Evolutionary conservation across 2,329 filamentous ascomycete genomes (phyloP).

Genomic region (Corniculantispora saksenae): DNA sequence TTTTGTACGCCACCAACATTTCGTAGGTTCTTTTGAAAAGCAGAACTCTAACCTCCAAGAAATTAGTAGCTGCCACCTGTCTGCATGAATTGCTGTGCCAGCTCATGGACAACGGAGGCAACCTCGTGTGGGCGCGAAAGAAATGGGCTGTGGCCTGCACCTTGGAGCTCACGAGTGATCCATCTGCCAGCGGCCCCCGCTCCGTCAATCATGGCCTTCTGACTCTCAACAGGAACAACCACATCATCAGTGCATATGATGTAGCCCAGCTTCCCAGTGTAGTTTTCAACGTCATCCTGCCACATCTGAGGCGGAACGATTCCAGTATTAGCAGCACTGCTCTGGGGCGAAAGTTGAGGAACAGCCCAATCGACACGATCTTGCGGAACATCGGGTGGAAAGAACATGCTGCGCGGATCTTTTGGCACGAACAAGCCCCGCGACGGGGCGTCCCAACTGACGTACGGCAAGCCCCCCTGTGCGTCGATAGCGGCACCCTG

Average conservation of each 20-base stretch:
- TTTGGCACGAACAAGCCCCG: not conserved
- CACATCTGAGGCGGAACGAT: conserved; percentile 8
- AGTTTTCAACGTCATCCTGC: conserved; percentile 8
- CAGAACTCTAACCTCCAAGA: too few species aligned
- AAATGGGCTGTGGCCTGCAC: conserved; percentile 12
- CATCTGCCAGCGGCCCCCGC: not conserved
- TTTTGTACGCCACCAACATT: too few species aligned
- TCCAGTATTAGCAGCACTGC: not conserved
- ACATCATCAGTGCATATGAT: not conserved
- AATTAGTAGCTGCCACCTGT: too few species aligned
- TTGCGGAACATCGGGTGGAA: not conserved
- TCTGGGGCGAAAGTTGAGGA: not conserved
- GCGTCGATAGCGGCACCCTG: not conserved
- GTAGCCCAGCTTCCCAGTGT: not conserved
- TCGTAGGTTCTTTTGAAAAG: too few species aligned
- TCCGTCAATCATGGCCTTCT: not conserved
- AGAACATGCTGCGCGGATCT: not conserved
- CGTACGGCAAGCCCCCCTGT: not conserved
- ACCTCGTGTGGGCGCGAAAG: not conserved
- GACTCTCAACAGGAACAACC: not conserved
- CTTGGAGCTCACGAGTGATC: not conserved
- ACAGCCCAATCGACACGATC: not conserved
- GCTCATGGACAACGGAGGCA: not conserved
- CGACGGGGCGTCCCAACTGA: not conserved
- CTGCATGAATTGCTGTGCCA: not conserved